Evolutionary conservation across 768 basidiomycete genomes (phyloP).

Genomic region (Candolleomyces eurysporus): DNA sequence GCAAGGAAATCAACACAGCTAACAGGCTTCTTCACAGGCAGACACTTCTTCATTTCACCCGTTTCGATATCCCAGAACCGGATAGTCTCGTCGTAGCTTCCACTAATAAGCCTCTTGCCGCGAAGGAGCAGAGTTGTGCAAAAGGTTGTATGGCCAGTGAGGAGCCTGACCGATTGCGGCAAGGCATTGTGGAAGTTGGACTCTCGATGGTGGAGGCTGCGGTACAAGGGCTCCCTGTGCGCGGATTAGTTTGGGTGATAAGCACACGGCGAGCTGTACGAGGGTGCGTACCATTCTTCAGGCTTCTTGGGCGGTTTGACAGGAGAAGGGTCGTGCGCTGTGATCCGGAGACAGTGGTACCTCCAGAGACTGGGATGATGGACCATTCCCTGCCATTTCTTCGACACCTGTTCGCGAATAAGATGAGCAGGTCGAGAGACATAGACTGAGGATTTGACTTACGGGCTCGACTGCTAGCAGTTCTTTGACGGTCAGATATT

Average conservation of each 20-base stretch:
- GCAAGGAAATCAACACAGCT: constrained; percentile 86
- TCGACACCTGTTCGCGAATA: constrained; percentile 38
- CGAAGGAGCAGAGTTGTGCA: constrained; percentile 78
- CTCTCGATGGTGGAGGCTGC: constrained; percentile 81
- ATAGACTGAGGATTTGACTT: constrained; percentile 17
- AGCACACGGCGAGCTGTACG: not conserved
- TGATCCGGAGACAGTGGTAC: constrained; percentile 71
- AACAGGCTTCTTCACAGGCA: constrained; percentile 86
- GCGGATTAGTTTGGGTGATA: not conserved
- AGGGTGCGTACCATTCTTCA: constrained; percentile 64
- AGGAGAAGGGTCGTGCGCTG: constrained; percentile 67
- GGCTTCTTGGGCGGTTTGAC: constrained; percentile 59
- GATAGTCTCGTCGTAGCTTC: constrained; percentile 90
- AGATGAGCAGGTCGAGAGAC: constrained; percentile 26
- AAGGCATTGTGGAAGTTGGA: constrained; percentile 75
- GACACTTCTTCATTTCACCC: constrained; percentile 64
- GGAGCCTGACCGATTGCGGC: constrained; percentile 74
- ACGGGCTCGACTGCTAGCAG: constrained; percentile 60
- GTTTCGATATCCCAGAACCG: constrained; percentile 85
- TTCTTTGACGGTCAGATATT: constrained; percentile 52
- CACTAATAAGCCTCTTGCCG: constrained; percentile 82
- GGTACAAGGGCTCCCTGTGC: constrained; percentile 62
- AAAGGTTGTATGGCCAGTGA: constrained; percentile 84
- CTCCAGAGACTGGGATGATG: constrained; percentile 75
- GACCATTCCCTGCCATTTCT: constrained; percentile 42